These are phyloP conservation scores for Arbutus unedo DNA, from an alignment of 148 eudicot species.

Conservation along the genomic window DNA sequence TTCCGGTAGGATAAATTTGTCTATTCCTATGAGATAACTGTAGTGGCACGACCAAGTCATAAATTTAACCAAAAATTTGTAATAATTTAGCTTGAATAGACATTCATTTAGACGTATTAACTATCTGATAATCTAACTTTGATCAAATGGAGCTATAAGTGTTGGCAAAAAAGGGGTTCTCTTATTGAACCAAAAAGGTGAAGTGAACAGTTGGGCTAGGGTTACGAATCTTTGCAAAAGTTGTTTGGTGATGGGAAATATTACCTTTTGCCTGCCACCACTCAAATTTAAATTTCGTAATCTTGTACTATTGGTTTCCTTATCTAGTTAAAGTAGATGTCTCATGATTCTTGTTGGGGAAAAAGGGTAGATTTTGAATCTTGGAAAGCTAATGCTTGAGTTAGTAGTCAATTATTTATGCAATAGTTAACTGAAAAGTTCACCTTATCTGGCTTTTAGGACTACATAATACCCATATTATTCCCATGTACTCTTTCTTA, in stretches of 20 bases:
- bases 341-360: background rate
- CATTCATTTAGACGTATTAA: too few species aligned
- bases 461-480: background rate
- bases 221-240: background rate
- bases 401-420: background rate
- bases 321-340: background rate
- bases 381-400: background rate
- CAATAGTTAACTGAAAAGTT: background rate
- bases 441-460: background rate
- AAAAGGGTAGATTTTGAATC: background rate
- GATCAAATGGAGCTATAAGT: background rate
- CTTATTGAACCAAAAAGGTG: background rate
- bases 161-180: background rate
- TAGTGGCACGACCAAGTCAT: too few species aligned
- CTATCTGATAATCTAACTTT: too few species aligned
- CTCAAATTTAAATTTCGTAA: background rate
- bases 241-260: background rate
- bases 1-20: too few species aligned
- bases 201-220: background rate
- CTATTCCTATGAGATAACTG: too few species aligned
- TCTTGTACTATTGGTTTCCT: background rate
- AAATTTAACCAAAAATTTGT: too few species aligned
- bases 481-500: background rate
- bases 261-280: constrained; percentile 5
- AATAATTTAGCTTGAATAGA: too few species aligned